A percentile compares a stretch with the other conserved stretches of the same genome.
Conservation (phyloP, 169 alveolate species). For the Miamiensis avidus region DNA sequence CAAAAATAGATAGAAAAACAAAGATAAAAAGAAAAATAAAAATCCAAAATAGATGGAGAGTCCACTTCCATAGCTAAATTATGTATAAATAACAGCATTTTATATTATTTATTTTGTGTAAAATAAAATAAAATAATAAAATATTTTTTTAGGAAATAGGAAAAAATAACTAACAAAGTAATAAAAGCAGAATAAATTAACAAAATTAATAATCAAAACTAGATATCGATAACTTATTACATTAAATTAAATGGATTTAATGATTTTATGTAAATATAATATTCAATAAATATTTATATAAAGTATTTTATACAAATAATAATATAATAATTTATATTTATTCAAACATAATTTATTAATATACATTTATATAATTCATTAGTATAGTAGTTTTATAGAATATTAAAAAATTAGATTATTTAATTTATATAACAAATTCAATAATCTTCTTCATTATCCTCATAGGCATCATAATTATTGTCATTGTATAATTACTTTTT, state of each 20-base stretch:
- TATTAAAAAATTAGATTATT: too few species aligned
- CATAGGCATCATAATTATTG: too few species aligned
- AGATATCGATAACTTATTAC: background rate
- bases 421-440: too few species aligned
- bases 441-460: background rate
- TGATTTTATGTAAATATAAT: background rate
- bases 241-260: background rate
- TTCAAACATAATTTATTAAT: background rate
- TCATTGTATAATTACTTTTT: background rate
- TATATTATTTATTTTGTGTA: too few species aligned
- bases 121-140: too few species aligned
- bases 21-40: too few species aligned
- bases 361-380: background rate
- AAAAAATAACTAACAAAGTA: too few species aligned
- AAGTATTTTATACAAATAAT: too few species aligned
- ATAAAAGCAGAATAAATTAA: background rate
- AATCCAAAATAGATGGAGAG: background rate
- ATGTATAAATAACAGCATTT: too few species aligned
- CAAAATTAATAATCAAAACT: background rate
- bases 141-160: background rate
- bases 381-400: background rate
- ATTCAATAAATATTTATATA: too few species aligned
- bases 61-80: background rate
- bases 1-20: background rate
- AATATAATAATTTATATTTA: too few species aligned